Base-by-base conservation (phyloP, 164 flowering plant species). In the Piper betle region DNA sequence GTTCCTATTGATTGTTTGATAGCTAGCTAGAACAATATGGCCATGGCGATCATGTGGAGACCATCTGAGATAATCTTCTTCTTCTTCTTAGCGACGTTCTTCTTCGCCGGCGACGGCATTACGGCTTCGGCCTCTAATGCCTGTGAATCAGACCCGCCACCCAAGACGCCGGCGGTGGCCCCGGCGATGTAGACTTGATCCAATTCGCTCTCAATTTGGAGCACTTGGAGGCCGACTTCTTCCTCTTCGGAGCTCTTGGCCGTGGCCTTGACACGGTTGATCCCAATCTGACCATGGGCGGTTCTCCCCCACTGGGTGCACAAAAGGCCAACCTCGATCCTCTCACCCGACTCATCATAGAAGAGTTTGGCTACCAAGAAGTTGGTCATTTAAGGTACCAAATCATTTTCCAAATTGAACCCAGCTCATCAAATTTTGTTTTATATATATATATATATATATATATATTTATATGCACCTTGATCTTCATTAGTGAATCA, bases 371-470 rank as follows among this genome's bases (percentile, higher is more conserved):
- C 33, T 68, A 37, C 53, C 70, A 80, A 58, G 84, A 82, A 75
- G 71, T 82, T 40, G 84, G 80, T 37, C 86, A 80, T 64, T 60
- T 82, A 53, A 82, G 83, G 86, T 81, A 12, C 48, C 37, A 57
- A 46, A 15, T 18, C 37, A 39, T 37, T 57, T 41, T 57, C 5
- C 20, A 8, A 25, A 25, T 25, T 25, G 33, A 25, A 25, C 12
- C 15, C 33, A 18, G 42, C 66, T 40, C 53, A 37, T 6, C 41
- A 13, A 5, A 12, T 25, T 3, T 41, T 16, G 5, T 2, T 46
- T 2, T 3, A 9, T 15, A 10, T 59, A 52, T 19, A 18, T 40
- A 38, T 59, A 12, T 38, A 37, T 17, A 11, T 37, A 25, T 25
- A 25, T 25, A 25, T 25, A 25, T 25, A 25, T 25, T 0, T 25